Conservation (phyloP, 176 grass and related monocot genomes). For the Eleusine coracana region DNA sequence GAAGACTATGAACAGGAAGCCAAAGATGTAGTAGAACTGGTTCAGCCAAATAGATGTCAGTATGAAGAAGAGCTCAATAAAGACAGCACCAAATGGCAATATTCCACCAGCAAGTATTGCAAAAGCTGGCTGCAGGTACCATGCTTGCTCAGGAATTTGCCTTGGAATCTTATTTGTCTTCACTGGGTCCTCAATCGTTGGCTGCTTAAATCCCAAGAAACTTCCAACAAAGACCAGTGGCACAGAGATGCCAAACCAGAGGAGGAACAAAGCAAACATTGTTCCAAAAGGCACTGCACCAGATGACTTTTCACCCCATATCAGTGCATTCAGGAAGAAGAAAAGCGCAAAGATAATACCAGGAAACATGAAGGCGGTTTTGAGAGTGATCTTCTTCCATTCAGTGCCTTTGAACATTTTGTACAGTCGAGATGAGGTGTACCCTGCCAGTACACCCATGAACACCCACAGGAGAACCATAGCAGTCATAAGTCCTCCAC, state of each 20-base stretch:
- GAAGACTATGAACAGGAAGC: constrained; percentile 79
- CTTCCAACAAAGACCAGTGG: constrained; percentile 80
- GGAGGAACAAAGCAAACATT: constrained; percentile 74
- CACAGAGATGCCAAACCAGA: constrained; percentile 85
- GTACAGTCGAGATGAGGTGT: constrained; percentile 73
- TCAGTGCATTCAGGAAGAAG: constrained; percentile 77
- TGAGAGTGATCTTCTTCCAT: constrained; percentile 82
- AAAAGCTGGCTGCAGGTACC: constrained; percentile 77
- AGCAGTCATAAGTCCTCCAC: constrained; percentile 72
- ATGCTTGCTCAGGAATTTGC: constrained; percentile 79
- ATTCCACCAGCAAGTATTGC: constrained; percentile 69
- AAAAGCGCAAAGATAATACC: constrained; percentile 69
- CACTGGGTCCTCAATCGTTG: constrained; percentile 71
- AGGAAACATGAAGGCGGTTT: constrained; percentile 87
- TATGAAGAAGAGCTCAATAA: constrained; percentile 89
- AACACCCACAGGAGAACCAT: constrained; percentile 87
- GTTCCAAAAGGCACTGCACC: constrained; percentile 81
- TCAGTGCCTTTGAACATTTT: constrained; percentile 86
- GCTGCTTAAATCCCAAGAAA: constrained; percentile 77
- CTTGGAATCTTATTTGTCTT: constrained; percentile 81
- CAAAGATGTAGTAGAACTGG: constrained; percentile 85
- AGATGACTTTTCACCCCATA: constrained; percentile 87
- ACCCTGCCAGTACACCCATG: constrained; percentile 76
- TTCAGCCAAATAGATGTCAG: constrained; percentile 82
- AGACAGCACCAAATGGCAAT: constrained; percentile 75